A percentile compares a stretch with the other conserved stretches of the same genome.
These are phyloP conservation scores for Falciphora oryzae DNA, from an alignment of 2,329 filamentous ascomycete species.

Conservation along the genomic window DNA sequence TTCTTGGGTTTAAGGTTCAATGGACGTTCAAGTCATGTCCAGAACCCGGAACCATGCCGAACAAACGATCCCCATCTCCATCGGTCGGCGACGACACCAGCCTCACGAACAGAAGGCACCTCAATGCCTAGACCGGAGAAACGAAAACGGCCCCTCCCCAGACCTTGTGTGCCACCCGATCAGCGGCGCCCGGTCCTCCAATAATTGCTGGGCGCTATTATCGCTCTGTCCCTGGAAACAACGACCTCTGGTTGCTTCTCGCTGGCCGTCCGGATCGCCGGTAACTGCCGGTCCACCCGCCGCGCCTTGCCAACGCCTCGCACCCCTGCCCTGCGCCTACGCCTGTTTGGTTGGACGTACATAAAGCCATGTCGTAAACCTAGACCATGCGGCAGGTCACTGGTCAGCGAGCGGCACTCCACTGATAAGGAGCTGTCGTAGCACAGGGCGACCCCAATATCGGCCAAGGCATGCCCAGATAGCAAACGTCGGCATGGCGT, in stretches of 20 bases:
- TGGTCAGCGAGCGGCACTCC: background rate
- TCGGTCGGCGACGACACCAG: background rate
- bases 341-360: background rate
- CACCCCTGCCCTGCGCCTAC: background rate
- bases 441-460: background rate
- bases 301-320: background rate
- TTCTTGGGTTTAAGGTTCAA: background rate
- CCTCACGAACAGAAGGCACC: too few relatives aligned
- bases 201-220: background rate
- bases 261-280: background rate
- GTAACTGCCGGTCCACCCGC: background rate
- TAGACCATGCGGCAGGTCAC: background rate
- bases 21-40: background rate
- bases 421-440: background rate
- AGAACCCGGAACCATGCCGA: background rate
- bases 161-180: background rate
- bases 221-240: background rate
- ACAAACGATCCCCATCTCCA: background rate
- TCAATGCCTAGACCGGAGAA: too few relatives aligned
- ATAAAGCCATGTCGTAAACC: conserved; percentile 1
- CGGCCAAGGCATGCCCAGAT: too few relatives aligned
- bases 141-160: background rate
- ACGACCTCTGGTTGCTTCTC: background rate
- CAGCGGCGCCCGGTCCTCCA: background rate
- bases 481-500: too few relatives aligned